phyloP scores from a whole-genome alignment of 768 basidiomycete species.

The Russula vinacea region DNA sequence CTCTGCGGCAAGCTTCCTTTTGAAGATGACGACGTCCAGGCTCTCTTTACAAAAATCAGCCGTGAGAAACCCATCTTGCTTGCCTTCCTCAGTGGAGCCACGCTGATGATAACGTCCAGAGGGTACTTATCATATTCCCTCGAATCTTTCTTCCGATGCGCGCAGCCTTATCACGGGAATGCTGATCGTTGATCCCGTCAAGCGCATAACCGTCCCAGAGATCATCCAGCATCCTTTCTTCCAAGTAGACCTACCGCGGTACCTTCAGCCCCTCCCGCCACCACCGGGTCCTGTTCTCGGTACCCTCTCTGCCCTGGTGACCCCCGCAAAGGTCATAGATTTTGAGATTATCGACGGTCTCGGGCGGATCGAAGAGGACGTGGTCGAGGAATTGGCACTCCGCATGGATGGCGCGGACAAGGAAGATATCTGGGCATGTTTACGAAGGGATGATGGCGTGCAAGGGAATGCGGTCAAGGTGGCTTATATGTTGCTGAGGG shows the following conservation, averaged over 20 bases:
- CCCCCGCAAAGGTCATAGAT: conserved; percentile 61
- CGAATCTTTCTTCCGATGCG: conserved; percentile 76
- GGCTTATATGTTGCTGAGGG: conserved; percentile 89
- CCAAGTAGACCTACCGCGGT: conserved; percentile 76
- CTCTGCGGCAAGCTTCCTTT: conserved; percentile 93
- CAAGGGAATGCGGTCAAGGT: conserved; percentile 94
- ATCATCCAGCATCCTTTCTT: conserved; percentile 92
- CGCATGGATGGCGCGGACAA: conserved; percentile 72
- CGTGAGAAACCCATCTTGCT: conserved; percentile 47
- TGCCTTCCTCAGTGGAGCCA: not conserved
- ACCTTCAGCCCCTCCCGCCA: conserved; percentile 80
- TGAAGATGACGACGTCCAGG: conserved; percentile 94
- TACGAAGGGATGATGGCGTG: conserved; percentile 77
- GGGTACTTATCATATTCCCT: conserved; percentile 82
- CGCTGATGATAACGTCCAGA: conserved; percentile 45
- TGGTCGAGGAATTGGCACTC: conserved; percentile 75
- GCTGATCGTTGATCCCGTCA: conserved; percentile 92
- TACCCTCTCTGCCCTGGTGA: conserved; percentile 67
- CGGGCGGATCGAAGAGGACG: conserved; percentile 87
- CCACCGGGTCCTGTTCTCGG: conserved; percentile 74
- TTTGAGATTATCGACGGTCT: conserved; percentile 89
- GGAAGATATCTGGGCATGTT: conserved; percentile 84
- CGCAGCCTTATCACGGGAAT: conserved; percentile 77
- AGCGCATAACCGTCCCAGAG: conserved; percentile 89
- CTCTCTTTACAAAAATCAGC: conserved; percentile 91